Conservation (phyloP, 257 asterid species). For the Petrea volubilis region DNA sequence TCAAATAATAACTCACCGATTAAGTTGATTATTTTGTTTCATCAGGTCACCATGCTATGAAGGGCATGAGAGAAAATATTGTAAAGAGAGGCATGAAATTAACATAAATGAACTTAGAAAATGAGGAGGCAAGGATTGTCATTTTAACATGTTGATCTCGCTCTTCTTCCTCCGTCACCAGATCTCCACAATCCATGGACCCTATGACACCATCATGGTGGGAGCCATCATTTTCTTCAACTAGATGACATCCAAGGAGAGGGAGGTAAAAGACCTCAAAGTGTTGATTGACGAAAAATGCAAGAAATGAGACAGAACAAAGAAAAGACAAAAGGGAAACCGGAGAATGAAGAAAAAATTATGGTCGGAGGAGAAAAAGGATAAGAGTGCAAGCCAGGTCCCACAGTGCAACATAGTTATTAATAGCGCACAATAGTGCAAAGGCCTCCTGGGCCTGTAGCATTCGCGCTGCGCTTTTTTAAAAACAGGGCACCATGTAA, state of each 20-base stretch:
- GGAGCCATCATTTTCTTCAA: background rate
- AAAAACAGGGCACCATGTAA: no score
- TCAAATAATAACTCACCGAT: no score
- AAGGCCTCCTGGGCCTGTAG: no score
- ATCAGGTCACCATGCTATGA: background rate
- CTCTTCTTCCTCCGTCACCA: background rate
- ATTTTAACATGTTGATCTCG: background rate
- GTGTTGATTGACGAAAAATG: background rate
- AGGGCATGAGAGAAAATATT: background rate
- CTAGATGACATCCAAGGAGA: background rate
- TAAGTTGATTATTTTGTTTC: no score
- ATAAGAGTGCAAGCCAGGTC: background rate
- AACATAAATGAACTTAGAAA: background rate
- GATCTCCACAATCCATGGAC: background rate
- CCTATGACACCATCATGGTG: background rate
- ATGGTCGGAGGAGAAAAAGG: background rate
- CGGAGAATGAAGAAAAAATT: background rate
- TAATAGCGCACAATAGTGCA: no score
- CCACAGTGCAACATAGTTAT: no score
- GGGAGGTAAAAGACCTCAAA: background rate
- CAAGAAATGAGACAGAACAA: background rate
- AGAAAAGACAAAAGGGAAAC: background rate
- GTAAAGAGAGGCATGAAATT: background rate
- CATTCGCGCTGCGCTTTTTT: no score
- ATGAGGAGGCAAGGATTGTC: background rate